phyloP scores from a whole-genome alignment of 805 yeast genomes.

The Candida koratica region DNA sequence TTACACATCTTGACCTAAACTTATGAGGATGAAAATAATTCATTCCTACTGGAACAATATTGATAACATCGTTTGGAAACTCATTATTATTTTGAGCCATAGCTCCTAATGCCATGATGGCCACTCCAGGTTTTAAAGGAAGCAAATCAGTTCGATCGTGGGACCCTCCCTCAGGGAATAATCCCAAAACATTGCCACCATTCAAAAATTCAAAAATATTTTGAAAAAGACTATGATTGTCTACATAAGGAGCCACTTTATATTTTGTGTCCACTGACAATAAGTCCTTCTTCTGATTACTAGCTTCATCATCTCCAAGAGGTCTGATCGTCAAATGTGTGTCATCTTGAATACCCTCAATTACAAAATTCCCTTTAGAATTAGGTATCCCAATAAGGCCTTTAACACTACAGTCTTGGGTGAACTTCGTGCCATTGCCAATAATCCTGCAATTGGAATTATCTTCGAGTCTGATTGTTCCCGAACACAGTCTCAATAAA shows the following conservation, averaged over 20 bases:
- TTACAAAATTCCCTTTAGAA: slow-evolving; percentile 33
- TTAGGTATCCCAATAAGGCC: slow-evolving; percentile 37
- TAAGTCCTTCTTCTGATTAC: slow-evolving; percentile 3
- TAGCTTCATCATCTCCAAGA: slow-evolving; percentile 10
- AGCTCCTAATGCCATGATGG: slow-evolving; percentile 44
- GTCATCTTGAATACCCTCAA: slow-evolving; percentile 17
- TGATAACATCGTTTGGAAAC: slow-evolving; percentile 23
- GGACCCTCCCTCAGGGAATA: slow-evolving; percentile 44
- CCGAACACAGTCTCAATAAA: slow-evolving; percentile 25
- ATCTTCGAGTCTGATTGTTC: slow-evolving; percentile 22
- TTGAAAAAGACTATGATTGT: slow-evolving; percentile 33
- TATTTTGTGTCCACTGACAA: slow-evolving; percentile 25
- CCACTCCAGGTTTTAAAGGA: slow-evolving; percentile 44
- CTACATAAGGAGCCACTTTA: slow-evolving; percentile 39
- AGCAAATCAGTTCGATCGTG: slow-evolving; percentile 41
- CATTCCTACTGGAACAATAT: slow-evolving; percentile 39
- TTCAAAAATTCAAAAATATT: slow-evolving; percentile 37
- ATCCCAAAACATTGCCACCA: slow-evolving; percentile 32
- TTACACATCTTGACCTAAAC: slow-evolving; percentile 39
- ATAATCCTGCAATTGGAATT: slow-evolving; percentile 18
- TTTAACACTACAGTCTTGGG: slow-evolving; percentile 28
- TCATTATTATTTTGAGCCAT: slow-evolving; percentile 24
- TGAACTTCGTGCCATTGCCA: slow-evolving; percentile 34
- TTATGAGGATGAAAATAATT: slow-evolving; percentile 42
- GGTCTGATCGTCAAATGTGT: slow-evolving; percentile 9